Percentiles rank a stretch among this genome's conserved stretches.
Conservation (phyloP, 139 green algal species). For the Coelastrella sp. region DNA sequence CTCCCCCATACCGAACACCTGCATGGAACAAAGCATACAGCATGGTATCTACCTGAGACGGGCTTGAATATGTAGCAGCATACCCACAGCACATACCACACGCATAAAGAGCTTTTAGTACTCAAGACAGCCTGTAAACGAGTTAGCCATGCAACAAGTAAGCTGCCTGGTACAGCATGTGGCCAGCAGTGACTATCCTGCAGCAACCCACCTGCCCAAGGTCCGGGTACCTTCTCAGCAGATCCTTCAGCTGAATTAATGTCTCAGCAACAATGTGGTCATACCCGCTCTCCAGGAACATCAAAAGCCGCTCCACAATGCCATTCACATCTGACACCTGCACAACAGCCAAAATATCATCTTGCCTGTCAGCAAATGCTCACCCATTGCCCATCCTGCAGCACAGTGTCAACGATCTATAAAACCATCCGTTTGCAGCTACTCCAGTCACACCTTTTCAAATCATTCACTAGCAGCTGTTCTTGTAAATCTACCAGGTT, state of each 20-base stretch:
- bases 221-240: conserved; percentile 87
- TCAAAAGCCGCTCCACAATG: conserved; percentile 93
- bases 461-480: too few relatives aligned
- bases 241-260: conserved; percentile 82
- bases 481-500: too few relatives aligned
- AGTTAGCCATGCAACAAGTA: too few relatives aligned
- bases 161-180: too few relatives aligned
- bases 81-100: too few relatives aligned
- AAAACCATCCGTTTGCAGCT: too few relatives aligned
- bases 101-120: too few relatives aligned
- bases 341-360: background rate
- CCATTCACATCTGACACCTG: conserved; percentile 85
- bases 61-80: background rate
- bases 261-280: conserved; percentile 77
- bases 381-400: too few relatives aligned
- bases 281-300: conserved; percentile 83
- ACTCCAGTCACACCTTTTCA: too few relatives aligned
- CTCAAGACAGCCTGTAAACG: too few relatives aligned
- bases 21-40: background rate
- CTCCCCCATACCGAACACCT: conserved; percentile 53
- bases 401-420: too few relatives aligned
- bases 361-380: background rate
- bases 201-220: conserved; percentile 58
- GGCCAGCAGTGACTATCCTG: too few relatives aligned
- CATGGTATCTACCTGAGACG: background rate